Conservation (phyloP, 805 yeast species). For the Pichia heedii region DNA sequence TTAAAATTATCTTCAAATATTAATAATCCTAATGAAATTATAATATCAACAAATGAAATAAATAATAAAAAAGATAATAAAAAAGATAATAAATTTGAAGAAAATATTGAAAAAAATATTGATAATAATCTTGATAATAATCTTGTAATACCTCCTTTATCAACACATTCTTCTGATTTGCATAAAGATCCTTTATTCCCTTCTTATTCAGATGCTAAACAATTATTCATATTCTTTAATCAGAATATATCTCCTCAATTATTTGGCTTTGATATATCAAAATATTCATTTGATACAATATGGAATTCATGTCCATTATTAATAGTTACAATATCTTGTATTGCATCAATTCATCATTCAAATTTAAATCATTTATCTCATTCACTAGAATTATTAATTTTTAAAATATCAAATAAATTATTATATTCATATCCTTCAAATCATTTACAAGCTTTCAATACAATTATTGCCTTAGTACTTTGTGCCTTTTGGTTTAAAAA, state of each 20-base stretch:
- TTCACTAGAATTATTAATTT: slow-evolving; percentile 23
- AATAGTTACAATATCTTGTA: slow-evolving; percentile 50
- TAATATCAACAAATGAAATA: too few species aligned
- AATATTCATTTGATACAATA: slow-evolving; percentile 37
- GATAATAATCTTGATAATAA: neutral
- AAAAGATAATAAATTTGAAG: too few species aligned
- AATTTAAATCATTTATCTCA: slow-evolving; percentile 19
- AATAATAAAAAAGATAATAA: too few species aligned
- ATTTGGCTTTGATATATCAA: slow-evolving; percentile 53
- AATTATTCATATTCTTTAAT: slow-evolving; percentile 43
- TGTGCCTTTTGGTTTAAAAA: slow-evolving; percentile 65
- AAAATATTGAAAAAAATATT: too few species aligned
- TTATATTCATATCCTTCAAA: slow-evolving; percentile 29
- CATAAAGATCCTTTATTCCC: too few species aligned
- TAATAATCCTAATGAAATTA: too few species aligned
- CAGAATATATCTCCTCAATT: slow-evolving; percentile 51
- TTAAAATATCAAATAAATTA: slow-evolving; percentile 22
- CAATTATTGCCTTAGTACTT: slow-evolving; percentile 53
- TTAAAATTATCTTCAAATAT: neutral
- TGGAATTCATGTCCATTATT: slow-evolving; percentile 52
- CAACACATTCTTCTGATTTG: too few species aligned
- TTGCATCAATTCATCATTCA: slow-evolving; percentile 56
- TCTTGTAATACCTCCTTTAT: slow-evolving; percentile 16
- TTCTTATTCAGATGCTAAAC: slow-evolving; percentile 29
- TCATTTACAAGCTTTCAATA: slow-evolving; percentile 45